Evolutionary conservation across 306 rosid species (phyloP).

Genomic region (Senna siamea): DNA sequence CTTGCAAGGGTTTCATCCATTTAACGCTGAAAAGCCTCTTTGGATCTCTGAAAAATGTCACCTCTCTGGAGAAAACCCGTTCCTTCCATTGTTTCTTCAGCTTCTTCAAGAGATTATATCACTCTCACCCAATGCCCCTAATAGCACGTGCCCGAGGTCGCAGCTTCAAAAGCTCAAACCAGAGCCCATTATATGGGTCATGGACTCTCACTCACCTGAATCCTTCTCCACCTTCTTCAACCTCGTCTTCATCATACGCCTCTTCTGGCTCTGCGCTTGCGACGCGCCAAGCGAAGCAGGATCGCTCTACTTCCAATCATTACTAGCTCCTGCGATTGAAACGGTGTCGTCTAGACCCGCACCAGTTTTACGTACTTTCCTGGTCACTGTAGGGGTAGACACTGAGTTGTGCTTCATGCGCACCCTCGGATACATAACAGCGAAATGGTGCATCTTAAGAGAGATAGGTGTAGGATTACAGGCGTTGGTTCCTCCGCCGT

Average conservation of each 20-base stretch:
- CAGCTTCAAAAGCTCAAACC: slow-evolving; percentile 76
- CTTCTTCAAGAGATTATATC: slow-evolving; percentile 87
- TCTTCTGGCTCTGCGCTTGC: slow-evolving; percentile 89
- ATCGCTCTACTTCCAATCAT: slow-evolving; percentile 62
- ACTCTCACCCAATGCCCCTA: slow-evolving; percentile 70
- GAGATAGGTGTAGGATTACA: slow-evolving; percentile 67
- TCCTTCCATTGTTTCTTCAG: slow-evolving; percentile 80
- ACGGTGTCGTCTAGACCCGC: slow-evolving; percentile 49
- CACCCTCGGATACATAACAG: slow-evolving; percentile 77
- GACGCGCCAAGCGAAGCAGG: slow-evolving; percentile 81
- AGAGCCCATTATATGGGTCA: slow-evolving; percentile 81
- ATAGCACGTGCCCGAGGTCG: slow-evolving; percentile 81
- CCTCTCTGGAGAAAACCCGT: slow-evolving; percentile 67
- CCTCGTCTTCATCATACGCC: slow-evolving; percentile 70
- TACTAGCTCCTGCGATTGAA: slow-evolving; percentile 59
- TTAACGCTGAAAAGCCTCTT: slow-evolving; percentile 45
- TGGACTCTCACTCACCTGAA: slow-evolving; percentile 88
- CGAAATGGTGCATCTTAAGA: slow-evolving; percentile 65
- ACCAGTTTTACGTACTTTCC: slow-evolving; percentile 65
- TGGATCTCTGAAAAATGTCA: slow-evolving; percentile 80
- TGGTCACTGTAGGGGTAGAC: slow-evolving; percentile 74
- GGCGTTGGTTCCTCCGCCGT: slow-evolving; percentile 36
- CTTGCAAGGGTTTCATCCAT: slow-evolving; percentile 64
- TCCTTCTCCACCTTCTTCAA: slow-evolving; percentile 79
- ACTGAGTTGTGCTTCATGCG: slow-evolving; percentile 88